Conservation (phyloP, 768 basidiomycete genomes). For the Calocera viscosa region DNA sequence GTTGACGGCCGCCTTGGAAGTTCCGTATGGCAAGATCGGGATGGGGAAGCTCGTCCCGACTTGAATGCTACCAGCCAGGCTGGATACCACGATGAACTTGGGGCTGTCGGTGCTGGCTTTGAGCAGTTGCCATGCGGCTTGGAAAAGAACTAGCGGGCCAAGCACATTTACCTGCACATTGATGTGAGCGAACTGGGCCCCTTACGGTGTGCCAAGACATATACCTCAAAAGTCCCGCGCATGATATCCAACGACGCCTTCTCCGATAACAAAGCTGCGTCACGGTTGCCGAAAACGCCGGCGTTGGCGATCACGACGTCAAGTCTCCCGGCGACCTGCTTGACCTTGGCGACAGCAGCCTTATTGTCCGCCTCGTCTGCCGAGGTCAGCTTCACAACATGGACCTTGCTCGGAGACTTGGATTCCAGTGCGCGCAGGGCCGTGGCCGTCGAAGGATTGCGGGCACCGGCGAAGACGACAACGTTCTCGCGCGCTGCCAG, state of each 20-base stretch:
- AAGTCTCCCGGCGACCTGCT: constrained; percentile 15
- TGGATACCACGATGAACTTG: constrained; percentile 18
- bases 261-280: no score
- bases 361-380: constrained; percentile 14
- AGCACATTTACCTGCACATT: constrained; percentile 14
- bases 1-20: constrained; percentile 18
- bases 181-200: no score
- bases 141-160: constrained; percentile 19
- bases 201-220: no score
- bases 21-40: background rate
- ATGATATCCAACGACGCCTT: background rate
- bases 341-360: constrained; percentile 13
- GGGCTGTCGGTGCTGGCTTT: background rate
- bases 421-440: constrained; percentile 11
- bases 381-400: constrained; percentile 16
- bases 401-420: constrained; percentile 7
- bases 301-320: constrained; percentile 22
- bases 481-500: constrained; percentile 10
- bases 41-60: background rate
- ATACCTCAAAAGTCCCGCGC: constrained; percentile 5
- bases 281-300: constrained; percentile 12
- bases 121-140: constrained; percentile 16
- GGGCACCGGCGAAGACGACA: constrained; percentile 18
- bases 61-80: background rate
- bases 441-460: constrained; percentile 10